These are phyloP conservation scores for Nyssa sinensis DNA, from an alignment of 148 eudicot species.

Conservation along the genomic window DNA sequence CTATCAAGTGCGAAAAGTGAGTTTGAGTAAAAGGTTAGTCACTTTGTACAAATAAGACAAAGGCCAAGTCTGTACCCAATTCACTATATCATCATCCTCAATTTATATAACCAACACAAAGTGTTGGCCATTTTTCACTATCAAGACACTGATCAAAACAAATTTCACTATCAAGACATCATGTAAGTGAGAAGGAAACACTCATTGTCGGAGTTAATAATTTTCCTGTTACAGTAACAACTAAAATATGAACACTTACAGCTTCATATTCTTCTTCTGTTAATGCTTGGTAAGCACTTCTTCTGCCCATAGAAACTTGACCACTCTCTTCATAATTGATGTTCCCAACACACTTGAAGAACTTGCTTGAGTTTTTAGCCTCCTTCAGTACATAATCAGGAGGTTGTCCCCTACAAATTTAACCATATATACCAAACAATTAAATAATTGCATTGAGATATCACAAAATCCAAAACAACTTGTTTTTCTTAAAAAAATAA, in stretches of 20 bases:
- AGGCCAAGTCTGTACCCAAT: background rate
- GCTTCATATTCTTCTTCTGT: slow-evolving; percentile 86
- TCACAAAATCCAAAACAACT: slow-evolving; percentile 12
- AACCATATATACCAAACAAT: slow-evolving; percentile 20
- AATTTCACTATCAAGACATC: background rate
- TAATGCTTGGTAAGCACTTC: slow-evolving; percentile 65
- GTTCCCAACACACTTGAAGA: slow-evolving; percentile 81
- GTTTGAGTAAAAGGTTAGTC: background rate
- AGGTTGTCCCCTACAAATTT: slow-evolving; percentile 77
- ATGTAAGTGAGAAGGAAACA: background rate
- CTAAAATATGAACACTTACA: slow-evolving; percentile 47
- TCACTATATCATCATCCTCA: background rate
- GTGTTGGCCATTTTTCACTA: background rate
- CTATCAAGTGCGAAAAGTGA: background rate
- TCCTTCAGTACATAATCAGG: slow-evolving; percentile 87
- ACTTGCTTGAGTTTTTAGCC: slow-evolving; percentile 84
- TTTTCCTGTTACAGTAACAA: background rate
- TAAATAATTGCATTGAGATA: slow-evolving; percentile 11
- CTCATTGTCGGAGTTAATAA: background rate
- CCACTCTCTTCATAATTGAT: slow-evolving; percentile 47
- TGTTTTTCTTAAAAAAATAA: background rate
- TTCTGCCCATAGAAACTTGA: slow-evolving; percentile 37
- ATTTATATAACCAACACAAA: background rate
- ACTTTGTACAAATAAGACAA: background rate
- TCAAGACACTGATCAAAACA: too few relatives aligned